A percentile compares a stretch with the other conserved stretches of the same genome.
These are phyloP conservation scores for Aspergillus pseudotamarii DNA, from an alignment of 2,329 filamentous ascomycete genomes.

Conservation along the genomic window DNA sequence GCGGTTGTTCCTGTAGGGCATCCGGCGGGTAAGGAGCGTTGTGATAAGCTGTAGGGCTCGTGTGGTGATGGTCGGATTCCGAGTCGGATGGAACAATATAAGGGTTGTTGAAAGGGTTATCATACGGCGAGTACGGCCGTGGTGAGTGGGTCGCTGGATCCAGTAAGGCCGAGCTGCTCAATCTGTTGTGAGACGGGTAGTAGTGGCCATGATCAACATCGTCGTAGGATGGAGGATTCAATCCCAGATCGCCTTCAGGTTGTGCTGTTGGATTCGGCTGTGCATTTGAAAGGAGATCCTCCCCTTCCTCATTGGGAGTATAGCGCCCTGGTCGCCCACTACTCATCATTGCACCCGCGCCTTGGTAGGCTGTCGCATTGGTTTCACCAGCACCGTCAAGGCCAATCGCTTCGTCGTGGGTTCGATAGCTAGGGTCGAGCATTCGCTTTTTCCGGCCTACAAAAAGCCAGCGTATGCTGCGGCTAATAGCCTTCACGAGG, in stretches of 20 bases:
- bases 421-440: conserved; percentile 44
- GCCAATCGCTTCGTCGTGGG: conserved; percentile 30
- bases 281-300: conserved; percentile 42
- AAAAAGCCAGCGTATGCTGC: conserved; percentile 79
- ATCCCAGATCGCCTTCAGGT: conserved; percentile 14
- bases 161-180: conserved; percentile 17
- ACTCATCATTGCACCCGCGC: conserved; percentile 27
- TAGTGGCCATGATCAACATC: conserved; percentile 18
- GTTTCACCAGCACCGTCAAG: conserved; percentile 26
- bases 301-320: conserved; percentile 39
- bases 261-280: conserved; percentile 39
- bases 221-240: conserved; percentile 22
- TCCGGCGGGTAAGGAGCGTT: conserved; percentile 23
- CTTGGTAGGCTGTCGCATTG: conserved; percentile 31
- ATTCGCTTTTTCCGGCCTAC: conserved; percentile 64
- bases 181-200: conserved; percentile 11
- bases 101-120: conserved; percentile 18
- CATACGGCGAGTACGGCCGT: conserved; percentile 23
- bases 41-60: conserved; percentile 14
- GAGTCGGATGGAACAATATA: conserved; percentile 22
- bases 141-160: conserved; percentile 16
- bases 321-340: conserved; percentile 29
- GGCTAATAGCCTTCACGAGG: conserved; percentile 75
- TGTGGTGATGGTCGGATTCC: conserved; percentile 20
- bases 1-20: conserved; percentile 32